Evolutionary conservation across 1,284 basidiomycete species (phyloP), one percentile per base, ranked within the genome.

Genomic region (Cystobasidium pallidum): DNA sequence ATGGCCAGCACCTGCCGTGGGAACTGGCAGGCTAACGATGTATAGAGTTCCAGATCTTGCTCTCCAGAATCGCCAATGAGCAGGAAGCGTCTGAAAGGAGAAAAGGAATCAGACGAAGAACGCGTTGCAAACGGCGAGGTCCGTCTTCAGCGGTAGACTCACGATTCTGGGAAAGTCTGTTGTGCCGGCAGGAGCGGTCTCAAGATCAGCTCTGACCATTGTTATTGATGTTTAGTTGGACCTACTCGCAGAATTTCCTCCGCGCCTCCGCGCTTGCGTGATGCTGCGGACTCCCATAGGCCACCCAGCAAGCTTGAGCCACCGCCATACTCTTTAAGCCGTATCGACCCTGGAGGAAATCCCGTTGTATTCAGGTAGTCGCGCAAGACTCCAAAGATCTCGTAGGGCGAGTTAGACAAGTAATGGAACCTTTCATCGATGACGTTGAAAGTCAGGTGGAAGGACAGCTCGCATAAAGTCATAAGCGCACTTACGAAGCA

Each of bases 21-120:
- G 19, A 87, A 84, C 72, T 91, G 88, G 24, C 82, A 80, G 0
- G 91, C 91, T 24, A 93, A 79, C 72, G 85, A 82, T 8, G 88
- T 83, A 79, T 94, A 94, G 2, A 94, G 83, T 80, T 94, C 91
- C 47, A 94, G 82, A 80, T 94, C 92, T 77, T 93, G 91, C 79
- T 94, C 92, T 41, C 91, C 92, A 0, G 88, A 87, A 80, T 95
- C 93, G 8, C 92, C 92, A 36, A 95, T 84, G 58, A 94, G 86
- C 77, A 96, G 82, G 81, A 96, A 95, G 24, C 82, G 84, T 2
- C 62, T 64, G 62, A 45, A 34, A 11, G 26, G 21, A 47, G 10
- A 21, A 6, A 32, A n/a, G 28, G 8, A 59, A 13, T 39, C 2
- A 43, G 21, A 10, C 41, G 13, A 2, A 13, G 32, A 10, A 19